phyloP scores from a whole-genome alignment of 2,329 filamentous ascomycete species.

The Ceratocystis cubensis region DNA sequence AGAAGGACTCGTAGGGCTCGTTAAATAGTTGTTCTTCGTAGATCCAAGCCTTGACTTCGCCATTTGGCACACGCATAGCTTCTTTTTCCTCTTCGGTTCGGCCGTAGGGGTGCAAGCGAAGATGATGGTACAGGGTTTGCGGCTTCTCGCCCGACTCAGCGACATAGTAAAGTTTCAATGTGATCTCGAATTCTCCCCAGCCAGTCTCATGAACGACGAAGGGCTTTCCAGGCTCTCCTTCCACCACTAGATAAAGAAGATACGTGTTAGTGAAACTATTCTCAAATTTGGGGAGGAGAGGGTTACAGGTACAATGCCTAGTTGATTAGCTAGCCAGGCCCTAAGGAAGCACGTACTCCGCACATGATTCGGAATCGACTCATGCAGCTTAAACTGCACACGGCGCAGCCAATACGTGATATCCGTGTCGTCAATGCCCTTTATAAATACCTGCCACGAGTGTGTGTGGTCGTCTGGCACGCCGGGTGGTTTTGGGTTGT shows the following conservation, averaged over 20 bases:
- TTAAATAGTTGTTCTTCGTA: conserved; percentile 97
- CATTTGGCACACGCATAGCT: conserved; percentile 44
- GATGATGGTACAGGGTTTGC: conserved; percentile 85
- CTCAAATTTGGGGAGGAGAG: background rate
- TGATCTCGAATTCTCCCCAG: conserved; percentile 97
- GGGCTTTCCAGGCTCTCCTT: conserved; percentile 52
- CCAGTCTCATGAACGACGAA: conserved; percentile 87
- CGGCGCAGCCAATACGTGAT: conserved; percentile 93
- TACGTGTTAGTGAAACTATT: background rate
- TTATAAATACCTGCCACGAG: conserved; percentile 90
- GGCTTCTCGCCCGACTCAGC: conserved; percentile 83
- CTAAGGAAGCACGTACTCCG: conserved; percentile 44
- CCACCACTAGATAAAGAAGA: conserved; percentile 41
- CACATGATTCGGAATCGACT: conserved; percentile 85
- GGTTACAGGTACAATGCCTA: no score
- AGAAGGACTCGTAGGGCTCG: conserved; percentile 87
- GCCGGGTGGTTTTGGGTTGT: conserved; percentile 63
- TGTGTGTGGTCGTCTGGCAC: conserved; percentile 88
- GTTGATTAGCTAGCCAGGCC: background rate
- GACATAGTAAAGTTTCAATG: conserved; percentile 87
- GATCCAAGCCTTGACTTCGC: conserved; percentile 61
- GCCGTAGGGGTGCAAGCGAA: conserved; percentile 84
- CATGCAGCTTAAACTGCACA: conserved; percentile 95
- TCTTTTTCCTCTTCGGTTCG: conserved; percentile 62
- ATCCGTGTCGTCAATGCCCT: conserved; percentile 76